Evolutionary conservation across 2,329 filamentous ascomycete species (phyloP).

Genomic region (Leptographium wingfieldii): DNA sequence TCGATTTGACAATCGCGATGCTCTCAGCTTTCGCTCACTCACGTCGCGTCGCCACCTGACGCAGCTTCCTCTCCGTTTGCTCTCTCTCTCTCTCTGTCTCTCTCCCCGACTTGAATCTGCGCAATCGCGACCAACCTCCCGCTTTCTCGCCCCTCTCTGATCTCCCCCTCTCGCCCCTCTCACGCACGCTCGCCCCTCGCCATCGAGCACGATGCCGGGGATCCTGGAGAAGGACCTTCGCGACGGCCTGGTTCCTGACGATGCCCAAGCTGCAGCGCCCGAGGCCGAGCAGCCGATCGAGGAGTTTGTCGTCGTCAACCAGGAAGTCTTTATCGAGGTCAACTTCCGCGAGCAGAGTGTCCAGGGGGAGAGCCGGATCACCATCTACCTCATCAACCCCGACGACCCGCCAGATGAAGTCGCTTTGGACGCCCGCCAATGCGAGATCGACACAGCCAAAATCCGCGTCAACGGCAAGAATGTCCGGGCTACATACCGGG

Average conservation of each 20-base stretch:
- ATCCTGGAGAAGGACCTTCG: conserved; percentile 10
- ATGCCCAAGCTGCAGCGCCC: conserved; percentile 1
- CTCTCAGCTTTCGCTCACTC: not conserved
- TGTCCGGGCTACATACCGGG: conserved; percentile 35
- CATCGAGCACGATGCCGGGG: conserved; percentile 15
- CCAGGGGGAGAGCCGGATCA: conserved; percentile 69
- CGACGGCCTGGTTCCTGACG: not conserved
- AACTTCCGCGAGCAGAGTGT: conserved; percentile 68
- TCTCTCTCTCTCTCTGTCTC: too few species aligned
- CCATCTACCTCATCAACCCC: conserved; percentile 50
- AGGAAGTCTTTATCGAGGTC: conserved; percentile 81
- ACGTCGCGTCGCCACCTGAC: conserved; percentile 3
- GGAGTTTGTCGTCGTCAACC: conserved; percentile 53
- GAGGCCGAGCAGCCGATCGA: conserved; percentile 9
- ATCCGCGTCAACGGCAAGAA: conserved; percentile 38
- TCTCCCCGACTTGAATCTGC: not conserved
- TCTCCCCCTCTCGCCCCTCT: not conserved
- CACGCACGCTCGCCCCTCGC: not conserved
- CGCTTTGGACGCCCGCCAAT: conserved; percentile 49
- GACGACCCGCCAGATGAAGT: conserved; percentile 43
- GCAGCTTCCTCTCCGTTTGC: not conserved
- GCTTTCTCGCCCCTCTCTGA: too few species aligned
- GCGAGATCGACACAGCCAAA: conserved; percentile 40
- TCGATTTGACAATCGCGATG: not conserved
- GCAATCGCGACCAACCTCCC: not conserved